Base-by-base conservation (phyloP, 2,329 filamentous ascomycete genomes). In the Diaporthe caulivora region DNA sequence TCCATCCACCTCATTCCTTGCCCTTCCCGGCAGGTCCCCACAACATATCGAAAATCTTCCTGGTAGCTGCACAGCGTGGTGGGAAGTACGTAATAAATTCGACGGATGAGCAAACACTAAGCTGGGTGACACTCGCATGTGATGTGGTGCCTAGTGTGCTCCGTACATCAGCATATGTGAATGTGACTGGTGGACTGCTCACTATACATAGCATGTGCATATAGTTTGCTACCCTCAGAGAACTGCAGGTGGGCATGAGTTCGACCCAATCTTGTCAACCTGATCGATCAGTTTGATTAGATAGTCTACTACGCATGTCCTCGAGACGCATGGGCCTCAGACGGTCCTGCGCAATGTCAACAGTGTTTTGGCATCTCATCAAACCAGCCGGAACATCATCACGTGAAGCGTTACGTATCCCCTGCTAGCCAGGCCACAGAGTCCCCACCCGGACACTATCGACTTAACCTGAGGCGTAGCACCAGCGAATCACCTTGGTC, bases 331-430 rank as follows among this genome's bases (percentile, higher is more conserved):
- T 44, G 37, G n/a, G 37, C 21, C 37, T n/a, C 10, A 37, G 13
- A 31, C 60, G 29, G 42, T 34, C 21, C 44, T 34, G 29, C 60
- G 44, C 24, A 49, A 51, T 37, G 29, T 62, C 15, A 15, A n/a
- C 37, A 44, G 29, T 24, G 24, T 24, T 24, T 2, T 24, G 6
- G 3, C 4, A 18, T 57, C 29, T 57, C 31, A 57, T 57, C 34
- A 58, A 58, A 40, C 55, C 17, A 34, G 55, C 55, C 34, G 24
- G 31, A 40, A 29, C 40, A 26, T 34, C 13, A 47, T 71, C 55
- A 71, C 69, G 69, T 71, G 69, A 54, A 60, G 24, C 55, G 31
- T 71, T 71, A 62, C 69, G 55, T 62, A 71, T 62, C 55, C 55
- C 47, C 26, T 71, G 40, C 40, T 70, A 67, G 34, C 62, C 47